A percentile compares a stretch with the other conserved stretches of the same genome.
Evolutionary conservation across 1,284 basidiomycete genomes (phyloP).

Genomic region (Leccinum huronense): DNA sequence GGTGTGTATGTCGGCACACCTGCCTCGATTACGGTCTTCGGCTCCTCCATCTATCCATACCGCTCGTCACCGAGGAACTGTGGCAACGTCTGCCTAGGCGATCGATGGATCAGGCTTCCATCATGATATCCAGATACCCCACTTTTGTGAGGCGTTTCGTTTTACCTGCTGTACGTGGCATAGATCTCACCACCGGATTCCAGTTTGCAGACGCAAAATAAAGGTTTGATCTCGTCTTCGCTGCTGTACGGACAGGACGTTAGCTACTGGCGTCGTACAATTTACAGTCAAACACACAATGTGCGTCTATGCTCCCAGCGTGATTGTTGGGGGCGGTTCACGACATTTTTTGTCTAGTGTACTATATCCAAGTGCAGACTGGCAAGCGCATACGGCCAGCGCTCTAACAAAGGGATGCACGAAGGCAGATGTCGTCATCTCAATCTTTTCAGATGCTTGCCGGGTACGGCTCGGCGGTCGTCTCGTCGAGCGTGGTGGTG

Average conservation of each 20-base stretch:
- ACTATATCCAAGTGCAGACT: constrained; percentile 65
- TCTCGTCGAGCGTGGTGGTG: too few relatives aligned
- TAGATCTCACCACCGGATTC: constrained; percentile 37
- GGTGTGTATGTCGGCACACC: constrained; percentile 73
- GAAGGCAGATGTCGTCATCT: too few relatives aligned
- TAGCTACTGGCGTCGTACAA: constrained; percentile 91
- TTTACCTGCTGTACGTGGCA: neutral
- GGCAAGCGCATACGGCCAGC: constrained; percentile 71
- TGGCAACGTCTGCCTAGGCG: constrained; percentile 91
- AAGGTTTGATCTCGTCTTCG: constrained; percentile 84
- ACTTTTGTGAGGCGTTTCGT: constrained; percentile 54
- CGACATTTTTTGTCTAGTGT: constrained; percentile 56
- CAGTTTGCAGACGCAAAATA: constrained; percentile 74
- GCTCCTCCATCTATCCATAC: constrained; percentile 98
- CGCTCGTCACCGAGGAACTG: constrained; percentile 96
- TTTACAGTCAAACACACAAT: constrained; percentile 83
- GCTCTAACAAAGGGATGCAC: too few relatives aligned
- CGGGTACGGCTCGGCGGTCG: constrained; percentile 79
- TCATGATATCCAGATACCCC: constrained; percentile 88
- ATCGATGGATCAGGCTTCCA: constrained; percentile 80
- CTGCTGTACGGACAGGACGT: constrained; percentile 75
- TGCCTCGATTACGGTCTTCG: constrained; percentile 89
- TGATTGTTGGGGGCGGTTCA: constrained; percentile 9
- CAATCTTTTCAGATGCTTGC: constrained; percentile 65
- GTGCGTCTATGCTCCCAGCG: constrained; percentile 41